These are phyloP conservation scores for Yueomyces sinensis DNA, from an alignment of 805 yeast species.

Conservation along the genomic window DNA sequence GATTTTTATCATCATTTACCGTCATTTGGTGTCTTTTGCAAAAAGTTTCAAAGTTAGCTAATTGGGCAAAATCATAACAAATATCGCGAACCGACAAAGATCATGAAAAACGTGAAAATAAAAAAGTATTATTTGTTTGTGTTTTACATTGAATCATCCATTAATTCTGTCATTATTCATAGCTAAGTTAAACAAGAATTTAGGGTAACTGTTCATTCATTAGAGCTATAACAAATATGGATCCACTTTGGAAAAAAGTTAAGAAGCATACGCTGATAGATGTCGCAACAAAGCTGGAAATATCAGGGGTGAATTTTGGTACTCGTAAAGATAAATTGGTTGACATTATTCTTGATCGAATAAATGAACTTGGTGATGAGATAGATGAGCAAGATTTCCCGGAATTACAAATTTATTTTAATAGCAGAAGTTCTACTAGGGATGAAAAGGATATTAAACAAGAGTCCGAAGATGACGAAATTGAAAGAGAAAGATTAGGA, in stretches of 20 bases:
- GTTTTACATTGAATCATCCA: too few relatives aligned
- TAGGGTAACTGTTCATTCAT: too few relatives aligned
- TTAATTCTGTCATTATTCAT: too few relatives aligned
- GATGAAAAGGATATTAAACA: too few relatives aligned
- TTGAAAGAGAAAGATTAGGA: not conserved
- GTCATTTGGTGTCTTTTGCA: not conserved
- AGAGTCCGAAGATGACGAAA: not conserved
- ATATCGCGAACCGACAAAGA: too few relatives aligned
- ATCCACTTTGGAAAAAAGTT: slow-evolving; percentile 19
- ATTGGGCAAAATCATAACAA: too few relatives aligned
- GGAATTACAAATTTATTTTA: slow-evolving; percentile 12
- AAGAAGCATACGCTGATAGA: slow-evolving; percentile 19
- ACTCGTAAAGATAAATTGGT: slow-evolving; percentile 11
- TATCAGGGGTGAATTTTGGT: slow-evolving; percentile 8
- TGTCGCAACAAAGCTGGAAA: slow-evolving; percentile 13
- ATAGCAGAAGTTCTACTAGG: slow-evolving; percentile 5
- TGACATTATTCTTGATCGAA: slow-evolving; percentile 8
- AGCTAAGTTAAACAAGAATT: too few relatives aligned
- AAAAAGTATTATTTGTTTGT: too few relatives aligned
- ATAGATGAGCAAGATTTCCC: slow-evolving; percentile 17
- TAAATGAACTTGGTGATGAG: slow-evolving; percentile 9
- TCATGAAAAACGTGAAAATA: too few relatives aligned
- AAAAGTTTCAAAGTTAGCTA: too few relatives aligned
- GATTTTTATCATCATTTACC: too few relatives aligned
- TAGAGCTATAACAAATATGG: too few relatives aligned